These are phyloP conservation scores for Oropetium thomaeum DNA, from an alignment of 176 grass and related monocot species.

Conservation along the genomic window DNA sequence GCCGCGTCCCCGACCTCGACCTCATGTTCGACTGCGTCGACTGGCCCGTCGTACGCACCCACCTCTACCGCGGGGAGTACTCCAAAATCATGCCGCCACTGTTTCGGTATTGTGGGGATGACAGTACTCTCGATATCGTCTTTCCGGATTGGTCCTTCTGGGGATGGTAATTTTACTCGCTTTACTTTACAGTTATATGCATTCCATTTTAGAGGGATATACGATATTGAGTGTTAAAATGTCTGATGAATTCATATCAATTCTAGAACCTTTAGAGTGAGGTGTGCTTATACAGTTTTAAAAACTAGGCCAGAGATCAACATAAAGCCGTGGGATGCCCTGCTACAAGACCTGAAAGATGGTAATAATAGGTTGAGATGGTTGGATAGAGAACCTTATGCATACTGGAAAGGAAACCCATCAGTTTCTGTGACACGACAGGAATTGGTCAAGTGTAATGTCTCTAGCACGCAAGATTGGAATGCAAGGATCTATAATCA, in stretches of 20 bases:
- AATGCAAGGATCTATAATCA: conserved; percentile 75
- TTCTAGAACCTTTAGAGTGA: background rate
- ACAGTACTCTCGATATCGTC: conserved; percentile 63
- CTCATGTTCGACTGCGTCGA: conserved; percentile 95
- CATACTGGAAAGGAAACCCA: conserved; percentile 95
- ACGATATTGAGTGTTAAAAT: too few species aligned
- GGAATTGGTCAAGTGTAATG: conserved; percentile 77
- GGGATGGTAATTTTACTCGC: conserved; percentile 73
- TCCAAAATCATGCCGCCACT: conserved; percentile 47
- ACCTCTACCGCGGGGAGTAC: conserved; percentile 36
- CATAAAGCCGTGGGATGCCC: conserved; percentile 75
- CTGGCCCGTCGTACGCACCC: conserved; percentile 55
- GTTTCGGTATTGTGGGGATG: conserved; percentile 75
- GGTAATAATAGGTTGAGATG: conserved; percentile 51
- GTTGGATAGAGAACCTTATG: conserved; percentile 72
- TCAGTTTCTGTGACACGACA: conserved; percentile 50
- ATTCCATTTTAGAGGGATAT: background rate
- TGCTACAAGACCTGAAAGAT: conserved; percentile 50
- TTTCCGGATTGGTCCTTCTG: conserved; percentile 98
- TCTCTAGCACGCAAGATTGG: conserved; percentile 61
- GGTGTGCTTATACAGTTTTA: too few species aligned
- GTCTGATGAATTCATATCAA: background rate
- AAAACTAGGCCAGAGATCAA: conserved; percentile 80
- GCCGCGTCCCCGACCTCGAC: conserved; percentile 79
- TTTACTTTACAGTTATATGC: background rate